These are phyloP conservation scores for Avena atlantica DNA, from an alignment of 176 grass and related monocot genomes.

Conservation along the genomic window DNA sequence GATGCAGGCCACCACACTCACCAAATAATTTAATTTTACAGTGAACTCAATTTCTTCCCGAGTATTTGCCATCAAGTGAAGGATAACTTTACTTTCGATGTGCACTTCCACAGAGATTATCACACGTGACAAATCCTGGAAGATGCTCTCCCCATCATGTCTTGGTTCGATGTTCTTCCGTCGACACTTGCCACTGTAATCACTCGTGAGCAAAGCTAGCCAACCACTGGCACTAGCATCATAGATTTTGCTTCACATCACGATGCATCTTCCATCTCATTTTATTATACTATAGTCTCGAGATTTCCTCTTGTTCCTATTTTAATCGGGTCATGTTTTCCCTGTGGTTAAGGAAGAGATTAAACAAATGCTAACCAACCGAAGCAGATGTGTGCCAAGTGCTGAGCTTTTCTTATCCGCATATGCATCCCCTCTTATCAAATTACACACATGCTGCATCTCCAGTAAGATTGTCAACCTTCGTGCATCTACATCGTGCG, in stretches of 20 bases:
- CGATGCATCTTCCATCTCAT: neutral
- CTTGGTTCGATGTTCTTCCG: slow-evolving; percentile 40
- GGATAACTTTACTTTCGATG: slow-evolving; percentile 11
- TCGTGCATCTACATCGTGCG: too few species aligned
- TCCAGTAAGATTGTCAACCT: neutral
- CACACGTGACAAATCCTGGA: slow-evolving; percentile 43
- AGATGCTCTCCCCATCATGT: neutral
- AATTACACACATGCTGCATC: slow-evolving; percentile 3
- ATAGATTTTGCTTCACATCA: slow-evolving; percentile 34
- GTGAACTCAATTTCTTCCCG: neutral
- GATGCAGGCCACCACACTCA: neutral
- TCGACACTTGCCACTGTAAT: neutral
- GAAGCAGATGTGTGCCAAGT: slow-evolving; percentile 28
- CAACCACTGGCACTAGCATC: neutral
- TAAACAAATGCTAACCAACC: neutral
- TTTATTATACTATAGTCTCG: neutral
- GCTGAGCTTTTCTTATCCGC: slow-evolving; percentile 44
- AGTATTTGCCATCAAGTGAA: neutral
- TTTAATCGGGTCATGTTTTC: slow-evolving; percentile 43
- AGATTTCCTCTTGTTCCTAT: neutral
- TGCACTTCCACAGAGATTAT: slow-evolving; percentile 27
- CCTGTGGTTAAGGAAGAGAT: neutral
- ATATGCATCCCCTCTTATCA: slow-evolving; percentile 1
- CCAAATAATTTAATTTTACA: neutral
- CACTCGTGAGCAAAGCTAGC: slow-evolving; percentile 23